phyloP scores from a whole-genome alignment of 1,284 basidiomycete genomes.

The Boletus sp. region DNA sequence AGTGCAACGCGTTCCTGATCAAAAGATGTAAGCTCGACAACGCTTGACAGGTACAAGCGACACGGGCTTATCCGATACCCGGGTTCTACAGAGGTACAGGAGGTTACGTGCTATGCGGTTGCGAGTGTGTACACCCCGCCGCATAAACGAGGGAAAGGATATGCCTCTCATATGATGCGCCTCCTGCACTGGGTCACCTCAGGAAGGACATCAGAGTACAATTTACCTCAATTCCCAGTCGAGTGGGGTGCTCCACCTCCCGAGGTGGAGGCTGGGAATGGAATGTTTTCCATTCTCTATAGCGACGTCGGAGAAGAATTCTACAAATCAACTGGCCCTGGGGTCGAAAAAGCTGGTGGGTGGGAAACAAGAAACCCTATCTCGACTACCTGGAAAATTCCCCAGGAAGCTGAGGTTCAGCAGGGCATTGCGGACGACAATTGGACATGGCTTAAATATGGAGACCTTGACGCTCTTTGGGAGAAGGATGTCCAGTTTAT shows the following conservation, averaged over 20 bases:
- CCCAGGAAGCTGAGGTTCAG: constrained; percentile 11
- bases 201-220: constrained; percentile 20
- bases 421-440: background rate
- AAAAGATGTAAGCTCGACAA: background rate
- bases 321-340: constrained; percentile 46
- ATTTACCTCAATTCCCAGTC: constrained; percentile 35
- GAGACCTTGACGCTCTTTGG: constrained; percentile 18
- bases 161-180: constrained; percentile 48
- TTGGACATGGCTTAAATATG: constrained; percentile 28
- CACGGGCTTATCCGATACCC: constrained; percentile 24
- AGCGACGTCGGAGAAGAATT: constrained; percentile 59
- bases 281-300: constrained; percentile 53
- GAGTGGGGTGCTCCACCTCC: constrained; percentile 39
- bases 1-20: constrained; percentile 12
- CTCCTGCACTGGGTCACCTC: constrained; percentile 44
- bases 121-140: constrained; percentile 45
- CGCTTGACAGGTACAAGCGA: constrained; percentile 23
- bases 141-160: constrained; percentile 40
- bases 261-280: constrained; percentile 29
- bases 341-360: constrained; percentile 35
- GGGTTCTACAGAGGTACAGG: constrained; percentile 18
- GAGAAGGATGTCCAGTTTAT: constrained; percentile 22
- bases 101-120: constrained; percentile 37
- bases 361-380: constrained; percentile 44
- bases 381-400: constrained; percentile 44